Evolutionary conservation across 768 basidiomycete species (phyloP).

Genomic region (Mycena polygramma): DNA sequence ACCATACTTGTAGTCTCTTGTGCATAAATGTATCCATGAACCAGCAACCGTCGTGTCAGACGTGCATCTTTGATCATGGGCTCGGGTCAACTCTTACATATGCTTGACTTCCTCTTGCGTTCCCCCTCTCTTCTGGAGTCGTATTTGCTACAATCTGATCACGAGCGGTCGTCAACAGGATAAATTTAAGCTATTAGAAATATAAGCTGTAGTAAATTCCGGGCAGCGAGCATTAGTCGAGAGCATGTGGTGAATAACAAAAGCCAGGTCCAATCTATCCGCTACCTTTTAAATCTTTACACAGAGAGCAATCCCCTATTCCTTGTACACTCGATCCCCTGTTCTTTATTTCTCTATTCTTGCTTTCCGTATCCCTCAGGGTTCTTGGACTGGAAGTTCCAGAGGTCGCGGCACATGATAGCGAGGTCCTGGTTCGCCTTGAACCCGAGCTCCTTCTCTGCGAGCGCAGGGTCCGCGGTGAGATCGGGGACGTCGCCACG

Average conservation of each 20-base stretch:
- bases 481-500: constrained; percentile 96
- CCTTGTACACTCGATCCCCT: constrained; percentile 2
- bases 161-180: background rate
- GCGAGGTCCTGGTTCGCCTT: constrained; percentile 84
- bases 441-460: constrained; percentile 95
- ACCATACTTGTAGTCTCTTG: too few relatives aligned
- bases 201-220: constrained; percentile 13
- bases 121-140: too few relatives aligned
- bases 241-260: too few relatives aligned
- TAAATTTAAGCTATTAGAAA: constrained; percentile 22
- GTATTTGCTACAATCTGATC: too few relatives aligned
- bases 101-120: too few relatives aligned
- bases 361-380: constrained; percentile 76
- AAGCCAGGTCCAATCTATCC: too few relatives aligned
- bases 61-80: too few relatives aligned
- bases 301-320: too few relatives aligned
- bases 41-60: too few relatives aligned
- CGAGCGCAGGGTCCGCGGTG: constrained; percentile 92
- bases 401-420: constrained; percentile 95
- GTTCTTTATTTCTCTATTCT: background rate
- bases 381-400: constrained; percentile 99
- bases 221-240: background rate
- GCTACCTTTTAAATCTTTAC: too few relatives aligned
- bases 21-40: too few relatives aligned
- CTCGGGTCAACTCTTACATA: too few relatives aligned